Conservation (phyloP, 1,139 yeast species). For the Zygoascus meyerae region DNA sequence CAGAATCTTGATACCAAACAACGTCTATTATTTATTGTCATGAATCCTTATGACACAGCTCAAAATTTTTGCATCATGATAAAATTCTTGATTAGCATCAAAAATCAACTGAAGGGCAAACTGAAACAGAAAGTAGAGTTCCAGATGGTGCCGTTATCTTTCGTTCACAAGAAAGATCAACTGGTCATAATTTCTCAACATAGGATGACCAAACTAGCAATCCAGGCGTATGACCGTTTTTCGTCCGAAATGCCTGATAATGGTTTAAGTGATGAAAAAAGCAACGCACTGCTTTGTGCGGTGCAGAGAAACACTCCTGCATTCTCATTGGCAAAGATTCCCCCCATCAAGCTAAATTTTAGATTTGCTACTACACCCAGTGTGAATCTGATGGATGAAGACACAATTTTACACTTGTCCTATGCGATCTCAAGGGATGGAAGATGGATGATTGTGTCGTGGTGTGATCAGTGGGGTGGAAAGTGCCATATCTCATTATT, state of each 20-base stretch:
- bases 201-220: slow-evolving; percentile 46
- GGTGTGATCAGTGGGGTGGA: slow-evolving; percentile 82
- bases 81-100: background rate
- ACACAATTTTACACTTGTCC: slow-evolving; percentile 75
- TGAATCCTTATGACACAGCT: slow-evolving; percentile 1
- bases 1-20: background rate
- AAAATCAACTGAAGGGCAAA: background rate
- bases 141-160: slow-evolving; percentile 10
- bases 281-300: background rate
- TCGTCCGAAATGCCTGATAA: slow-evolving; percentile 1
- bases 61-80: background rate
- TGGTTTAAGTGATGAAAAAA: background rate
- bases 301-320: slow-evolving; percentile 27
- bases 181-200: slow-evolving; percentile 46
- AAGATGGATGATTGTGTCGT: slow-evolving; percentile 80
- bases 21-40: background rate
- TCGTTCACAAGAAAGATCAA: slow-evolving; percentile 30
- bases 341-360: slow-evolving; percentile 44
- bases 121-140: background rate
- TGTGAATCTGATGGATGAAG: slow-evolving; percentile 48
- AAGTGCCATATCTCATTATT: slow-evolving; percentile 56
- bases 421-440: slow-evolving; percentile 77
- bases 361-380: slow-evolving; percentile 41
- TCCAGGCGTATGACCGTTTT: slow-evolving; percentile 56
- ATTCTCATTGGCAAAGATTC: slow-evolving; percentile 32